Percentiles rank a stretch among this genome's conserved stretches.
Conservation (phyloP, 345 rosid species). For the Physaria fendleri region DNA sequence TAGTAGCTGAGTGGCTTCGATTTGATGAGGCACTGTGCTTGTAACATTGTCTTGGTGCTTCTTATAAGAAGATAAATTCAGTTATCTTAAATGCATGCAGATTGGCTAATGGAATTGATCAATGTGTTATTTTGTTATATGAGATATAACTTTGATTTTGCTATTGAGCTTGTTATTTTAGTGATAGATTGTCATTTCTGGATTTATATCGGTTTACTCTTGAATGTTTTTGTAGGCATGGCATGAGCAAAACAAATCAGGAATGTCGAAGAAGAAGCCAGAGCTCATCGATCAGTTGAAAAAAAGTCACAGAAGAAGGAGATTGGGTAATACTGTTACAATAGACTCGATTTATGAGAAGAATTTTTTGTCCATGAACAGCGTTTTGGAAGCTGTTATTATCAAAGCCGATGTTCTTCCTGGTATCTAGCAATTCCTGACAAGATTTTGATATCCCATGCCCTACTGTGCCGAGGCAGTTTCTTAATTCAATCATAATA, state of each 20-base stretch:
- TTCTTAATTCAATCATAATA: neutral
- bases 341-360: conserved; percentile 80
- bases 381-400: conserved; percentile 74
- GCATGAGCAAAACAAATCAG: conserved; percentile 59
- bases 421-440: conserved; percentile 32
- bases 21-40: conserved; percentile 6
- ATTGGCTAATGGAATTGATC: neutral
- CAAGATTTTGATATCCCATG: conserved; percentile 4
- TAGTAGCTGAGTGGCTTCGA: neutral
- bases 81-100: no score
- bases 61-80: no score
- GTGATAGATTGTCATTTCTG: neutral
- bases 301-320: conserved; percentile 58
- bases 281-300: conserved; percentile 54
- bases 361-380: conserved; percentile 61
- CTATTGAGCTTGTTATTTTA: neutral
- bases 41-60: no score
- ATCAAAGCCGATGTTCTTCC: conserved; percentile 66
- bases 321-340: conserved; percentile 63
- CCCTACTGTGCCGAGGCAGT: neutral
- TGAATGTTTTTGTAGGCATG: conserved; percentile 42
- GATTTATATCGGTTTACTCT: neutral
- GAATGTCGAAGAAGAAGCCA: conserved; percentile 58
- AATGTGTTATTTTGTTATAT: neutral
- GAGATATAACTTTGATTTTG: neutral